Conservation (phyloP, 805 yeast genomes). For the Isabelozyma gotoi region DNA sequence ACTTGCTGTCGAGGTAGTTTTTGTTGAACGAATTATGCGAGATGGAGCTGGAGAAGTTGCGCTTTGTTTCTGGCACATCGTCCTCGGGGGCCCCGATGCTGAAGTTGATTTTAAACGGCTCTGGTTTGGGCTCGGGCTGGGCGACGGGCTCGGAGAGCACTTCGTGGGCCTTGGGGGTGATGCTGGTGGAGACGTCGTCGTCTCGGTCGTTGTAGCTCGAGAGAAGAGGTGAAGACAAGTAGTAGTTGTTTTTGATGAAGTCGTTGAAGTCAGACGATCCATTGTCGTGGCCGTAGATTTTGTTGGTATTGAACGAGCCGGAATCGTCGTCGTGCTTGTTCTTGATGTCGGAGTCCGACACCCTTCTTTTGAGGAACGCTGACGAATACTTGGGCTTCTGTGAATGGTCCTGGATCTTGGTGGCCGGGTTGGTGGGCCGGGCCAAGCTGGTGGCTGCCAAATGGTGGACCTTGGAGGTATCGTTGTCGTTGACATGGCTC, state of each 20-base stretch:
- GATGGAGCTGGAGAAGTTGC: neutral
- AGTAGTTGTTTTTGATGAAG: slow-evolving; percentile 33
- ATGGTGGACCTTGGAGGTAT: neutral
- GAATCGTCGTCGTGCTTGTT: slow-evolving; percentile 3
- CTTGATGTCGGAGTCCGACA: slow-evolving; percentile 24
- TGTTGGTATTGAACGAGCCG: neutral
- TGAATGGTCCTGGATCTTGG: slow-evolving; percentile 17
- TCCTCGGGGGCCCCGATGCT: neutral
- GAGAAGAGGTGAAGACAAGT: slow-evolving; percentile 36
- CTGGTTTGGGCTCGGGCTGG: neutral
- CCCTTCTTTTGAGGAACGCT: slow-evolving; percentile 33
- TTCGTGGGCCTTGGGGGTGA: neutral
- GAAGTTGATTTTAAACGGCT: neutral
- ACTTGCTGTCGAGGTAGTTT: slow-evolving; percentile 45
- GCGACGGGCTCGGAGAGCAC: too few species aligned
- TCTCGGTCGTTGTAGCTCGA: slow-evolving; percentile 16
- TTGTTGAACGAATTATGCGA: slow-evolving; percentile 9
- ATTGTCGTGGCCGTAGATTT: slow-evolving; percentile 3
- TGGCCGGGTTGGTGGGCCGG: neutral
- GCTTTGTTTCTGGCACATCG: neutral
- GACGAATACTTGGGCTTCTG: slow-evolving; percentile 38
- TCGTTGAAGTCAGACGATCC: slow-evolving; percentile 19
- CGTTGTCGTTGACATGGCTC: neutral
- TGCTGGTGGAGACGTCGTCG: neutral
- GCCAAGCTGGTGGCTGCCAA: neutral